Base-by-base conservation (phyloP, 495 filamentous ascomycete genomes). In the Talaromyces proteolyticus region DNA sequence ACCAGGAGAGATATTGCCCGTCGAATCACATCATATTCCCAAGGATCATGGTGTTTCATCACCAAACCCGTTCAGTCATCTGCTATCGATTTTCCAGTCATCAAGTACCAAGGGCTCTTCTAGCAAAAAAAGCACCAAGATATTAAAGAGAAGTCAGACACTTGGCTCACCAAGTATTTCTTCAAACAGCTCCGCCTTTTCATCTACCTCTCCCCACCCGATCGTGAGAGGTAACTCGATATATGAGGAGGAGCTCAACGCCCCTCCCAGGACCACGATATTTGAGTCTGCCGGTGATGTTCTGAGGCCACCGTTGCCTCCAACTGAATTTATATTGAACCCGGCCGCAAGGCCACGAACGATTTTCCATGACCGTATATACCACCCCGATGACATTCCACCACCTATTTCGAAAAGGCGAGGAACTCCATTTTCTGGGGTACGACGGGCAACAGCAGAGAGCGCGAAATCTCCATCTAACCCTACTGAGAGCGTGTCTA, bases 281-380 rank as follows among this genome's bases (percentile, higher is more conserved):
- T 93, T 98, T 49, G 93, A 98, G 69, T 89, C 92, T 1, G 93
- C 93, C 2, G 87, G 88, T 10, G 91, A 97, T 60, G 67, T 98
- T 17, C 76, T 98, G 20, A 92, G 91, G 67, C 93, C 94, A 2
- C 93, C 89, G 10, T 66, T 97, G 2, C 92, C 93, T 12, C 78
- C 86, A 0, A 73, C 77, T 3, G 81, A 87, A 24, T 98, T 89
- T 60, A 74, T 98, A 26, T 75, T 88, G 49, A 83, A 96, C 49
- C 91, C 92, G 12, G 75, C 84, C 25, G 82, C 80, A 42, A 87
- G 93, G n/a, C 80, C 89, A 5, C 80, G 87, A 34, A 95, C 94
- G 11, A 97, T 98, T 51, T 96, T 96, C 68, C 93, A 98, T 68
- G 93, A 97, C 64, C 86, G 93, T 12, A 78, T 97, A 21, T 98